phyloP scores from a whole-genome alignment of 106 monocot species.

The Dactylorhiza incarnata region DNA sequence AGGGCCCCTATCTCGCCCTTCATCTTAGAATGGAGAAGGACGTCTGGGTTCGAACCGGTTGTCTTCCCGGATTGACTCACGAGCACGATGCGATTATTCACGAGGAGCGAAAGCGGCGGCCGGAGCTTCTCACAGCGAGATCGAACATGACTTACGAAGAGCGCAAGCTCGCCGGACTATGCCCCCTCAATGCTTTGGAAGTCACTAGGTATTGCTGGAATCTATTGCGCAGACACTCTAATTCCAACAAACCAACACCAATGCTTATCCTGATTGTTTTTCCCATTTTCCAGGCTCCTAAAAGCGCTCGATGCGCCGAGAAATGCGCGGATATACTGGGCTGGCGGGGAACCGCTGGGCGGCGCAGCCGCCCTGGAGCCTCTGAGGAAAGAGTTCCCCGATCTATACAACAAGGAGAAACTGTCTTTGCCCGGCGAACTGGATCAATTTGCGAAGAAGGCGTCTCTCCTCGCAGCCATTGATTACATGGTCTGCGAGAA shows the following conservation, averaged over 20 bases:
- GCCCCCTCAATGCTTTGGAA: constrained; percentile 71
- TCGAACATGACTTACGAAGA: constrained; percentile 81
- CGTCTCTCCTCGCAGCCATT: constrained; percentile 78
- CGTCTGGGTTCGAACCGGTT: constrained; percentile 88
- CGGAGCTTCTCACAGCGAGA: constrained; percentile 75
- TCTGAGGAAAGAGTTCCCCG: constrained; percentile 52
- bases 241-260: no score
- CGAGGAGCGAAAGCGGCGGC: constrained; percentile 54
- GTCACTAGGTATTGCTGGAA: constrained; percentile 45
- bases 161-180: constrained; percentile 80
- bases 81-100: constrained; percentile 44
- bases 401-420: constrained; percentile 68
- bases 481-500: constrained; percentile 86
- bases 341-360: constrained; percentile 83
- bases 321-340: constrained; percentile 77
- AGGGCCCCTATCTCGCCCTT: constrained; percentile 77
- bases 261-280: neutral
- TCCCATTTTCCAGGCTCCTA: constrained; percentile 31
- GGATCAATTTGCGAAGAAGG: constrained; percentile 43
- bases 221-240: neutral
- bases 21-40: constrained; percentile 90
- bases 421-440: constrained; percentile 59
- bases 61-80: constrained; percentile 61
- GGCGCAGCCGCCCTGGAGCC: constrained; percentile 48
- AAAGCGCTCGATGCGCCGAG: constrained; percentile 74